Base-by-base conservation (phyloP, 2,329 filamentous ascomycete genomes). In the Trichoderma atrobrunneum region DNA sequence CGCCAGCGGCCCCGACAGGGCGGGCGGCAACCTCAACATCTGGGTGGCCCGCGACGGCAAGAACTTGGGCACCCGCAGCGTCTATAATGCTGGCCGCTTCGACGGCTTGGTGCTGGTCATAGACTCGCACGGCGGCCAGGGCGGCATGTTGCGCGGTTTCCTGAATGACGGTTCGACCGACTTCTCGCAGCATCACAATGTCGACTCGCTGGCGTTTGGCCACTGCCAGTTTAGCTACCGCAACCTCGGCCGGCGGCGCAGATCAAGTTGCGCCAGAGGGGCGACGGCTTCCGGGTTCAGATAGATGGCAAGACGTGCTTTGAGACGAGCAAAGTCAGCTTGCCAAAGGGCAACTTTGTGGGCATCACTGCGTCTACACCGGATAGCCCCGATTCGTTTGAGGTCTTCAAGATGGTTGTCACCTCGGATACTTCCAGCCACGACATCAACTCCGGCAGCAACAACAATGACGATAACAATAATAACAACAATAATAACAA, bases 331-430 rank as follows among this genome's bases (percentile, higher is more conserved):
- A 92, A 93, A 85, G 87, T 98, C 78, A 86, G 85, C 73, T 87
- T 99, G 28, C 96, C 95, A 3, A 77, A 87, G 2, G 93, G 93
- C 76, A 97, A 98, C 84, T 88, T 89, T 80, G 93, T 97, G 76
- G 96, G 96, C 77, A 84, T 99, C 76, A 94, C 92, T 14, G 96
- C 95, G 56, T 93, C 93, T 18, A 95, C 93, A 3, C 93, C 93
- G 34, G 95, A 98, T 76, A 95, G 90, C 77, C 94, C 96, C 0
- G 96, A 99, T 83, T 97, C 94, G 6, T 97, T 98, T 78, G 96
- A 99, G 82, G 82, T 97, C 75, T 96, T 95, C 86, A 97, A 95
- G 80, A 88, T 98, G 79, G 87, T 92, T 43, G 89, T 96, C 66
- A 89, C 91, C 78, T 90, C 88, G 12, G 87, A 89, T 77, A 54